phyloP scores from a whole-genome alignment of 2,329 filamentous ascomycete genomes.

The Colletotrichum godetiae region DNA sequence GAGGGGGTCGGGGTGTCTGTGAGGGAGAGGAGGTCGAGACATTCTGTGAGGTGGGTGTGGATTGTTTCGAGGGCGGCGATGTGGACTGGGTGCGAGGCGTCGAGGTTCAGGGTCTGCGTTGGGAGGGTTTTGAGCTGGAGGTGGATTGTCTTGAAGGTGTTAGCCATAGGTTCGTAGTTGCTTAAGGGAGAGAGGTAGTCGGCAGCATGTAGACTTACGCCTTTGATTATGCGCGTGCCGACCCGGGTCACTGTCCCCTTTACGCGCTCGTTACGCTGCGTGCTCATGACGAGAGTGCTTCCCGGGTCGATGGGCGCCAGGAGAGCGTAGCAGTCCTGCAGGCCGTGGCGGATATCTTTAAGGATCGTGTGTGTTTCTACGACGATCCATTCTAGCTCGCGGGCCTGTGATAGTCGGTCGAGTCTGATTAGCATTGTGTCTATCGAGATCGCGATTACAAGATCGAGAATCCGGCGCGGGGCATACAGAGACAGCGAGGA shows the following conservation, averaged over 20 bases:
- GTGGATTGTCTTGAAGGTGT: slow-evolving; percentile 71
- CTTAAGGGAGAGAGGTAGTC: not conserved
- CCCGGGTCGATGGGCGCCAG: slow-evolving; percentile 87
- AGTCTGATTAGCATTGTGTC: slow-evolving; percentile 44
- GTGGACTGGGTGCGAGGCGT: slow-evolving; percentile 61
- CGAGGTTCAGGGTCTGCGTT: slow-evolving; percentile 59
- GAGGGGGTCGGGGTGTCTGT: slow-evolving; percentile 61
- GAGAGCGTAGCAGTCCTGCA: slow-evolving; percentile 89
- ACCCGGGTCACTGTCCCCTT: slow-evolving; percentile 94
- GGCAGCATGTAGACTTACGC: slow-evolving; percentile 64
- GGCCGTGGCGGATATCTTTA: slow-evolving; percentile 68
- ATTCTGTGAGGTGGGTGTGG: slow-evolving; percentile 82
- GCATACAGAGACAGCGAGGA: not conserved
- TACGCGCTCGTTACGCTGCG: slow-evolving; percentile 85
- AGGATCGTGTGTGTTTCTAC: slow-evolving; percentile 61
- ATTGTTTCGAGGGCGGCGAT: slow-evolving; percentile 79
- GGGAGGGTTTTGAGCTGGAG: slow-evolving; percentile 79
- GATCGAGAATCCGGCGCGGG: no score
- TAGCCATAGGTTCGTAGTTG: not conserved
- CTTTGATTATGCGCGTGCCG: slow-evolving; percentile 91
- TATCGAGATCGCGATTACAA: not conserved
- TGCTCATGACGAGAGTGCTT: slow-evolving; percentile 90
- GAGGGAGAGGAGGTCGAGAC: slow-evolving; percentile 84
- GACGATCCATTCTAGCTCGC: slow-evolving; percentile 67
- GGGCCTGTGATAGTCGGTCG: slow-evolving; percentile 50